Base-by-base conservation (phyloP, 2,329 filamentous ascomycete genomes). In the Fonsecaea pedrosoi region DNA sequence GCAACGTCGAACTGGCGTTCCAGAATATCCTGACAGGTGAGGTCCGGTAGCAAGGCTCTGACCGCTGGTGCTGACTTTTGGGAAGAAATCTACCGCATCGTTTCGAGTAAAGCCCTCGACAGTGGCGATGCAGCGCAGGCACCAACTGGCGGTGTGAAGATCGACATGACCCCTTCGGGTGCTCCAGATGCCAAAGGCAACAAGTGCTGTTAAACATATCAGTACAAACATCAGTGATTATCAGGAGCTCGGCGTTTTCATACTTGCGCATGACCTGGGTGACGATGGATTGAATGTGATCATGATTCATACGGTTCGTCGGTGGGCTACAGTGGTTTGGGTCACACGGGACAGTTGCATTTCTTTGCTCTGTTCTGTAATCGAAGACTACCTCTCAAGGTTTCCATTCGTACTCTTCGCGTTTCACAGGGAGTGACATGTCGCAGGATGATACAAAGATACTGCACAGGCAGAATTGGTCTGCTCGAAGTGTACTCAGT, bases 1-100 rank as follows among this genome's bases (percentile, higher is more conserved):
- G 93, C 87, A 99, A 99, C 78, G 95, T 99, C 73, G 95, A 99
- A 84, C 89, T 98, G 77, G 95, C 95, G 68, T 98, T 99, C 88
- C 94, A 99, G 84, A 98, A 98, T 83, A 99, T 99, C 78, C 86
- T 99, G 79, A 99, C 95, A 78, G 94, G 94, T 97, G 86, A 70
- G 87, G 80, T 32, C 45, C 38, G 42, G n/a, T 30, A 57, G 18
- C 21, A 21, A 30, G 37, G 30, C n/a, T 54, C 13, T 45, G 30
- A 30, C 25, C 34, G 30, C 32, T 5, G 18, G 25, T 38, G 21
- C 59, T 54, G 40, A 54, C 9, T 37, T 42, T 69, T 71, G 68
- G 73, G 54, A 56, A 58, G 95, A 99, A 86, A 99, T 99, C 84
- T 99, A 98, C 87, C 92, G 94, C 77, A 99, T 99, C 76, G 95